Evolutionary conservation across 202 grass and related monocot species (phyloP).

Genomic region (Bolboschoenoplectus hybrid): DNA sequence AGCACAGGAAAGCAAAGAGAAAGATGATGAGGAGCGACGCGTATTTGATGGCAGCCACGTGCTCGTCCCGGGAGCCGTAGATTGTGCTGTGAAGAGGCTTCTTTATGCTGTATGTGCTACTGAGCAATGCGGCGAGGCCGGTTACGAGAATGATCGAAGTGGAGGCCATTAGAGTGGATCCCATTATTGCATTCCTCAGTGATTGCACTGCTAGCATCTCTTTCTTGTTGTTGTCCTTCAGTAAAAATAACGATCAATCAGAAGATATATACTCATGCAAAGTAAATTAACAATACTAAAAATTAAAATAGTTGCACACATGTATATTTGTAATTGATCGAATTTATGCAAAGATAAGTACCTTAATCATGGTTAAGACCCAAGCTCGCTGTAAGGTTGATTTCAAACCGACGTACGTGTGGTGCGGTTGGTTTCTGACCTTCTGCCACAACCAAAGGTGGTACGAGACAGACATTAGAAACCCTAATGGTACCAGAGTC

Average conservation of each 20-base stretch:
- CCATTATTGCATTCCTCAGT: constrained; percentile 37
- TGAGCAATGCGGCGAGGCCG: constrained; percentile 33
- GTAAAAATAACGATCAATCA: background rate
- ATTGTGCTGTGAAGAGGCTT: constrained; percentile 27
- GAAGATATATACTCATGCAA: background rate
- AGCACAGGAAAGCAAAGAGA: constrained; percentile 39
- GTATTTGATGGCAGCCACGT: constrained; percentile 29
- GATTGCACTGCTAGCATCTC: constrained; percentile 35
- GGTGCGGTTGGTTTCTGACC: constrained; percentile 14
- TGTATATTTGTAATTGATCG: background rate
- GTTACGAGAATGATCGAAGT: constrained; percentile 24
- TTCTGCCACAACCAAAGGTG: constrained; percentile 36
- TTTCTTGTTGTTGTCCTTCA: constrained; percentile 35
- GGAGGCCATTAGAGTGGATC: constrained; percentile 35
- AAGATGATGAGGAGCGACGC: constrained; percentile 31
- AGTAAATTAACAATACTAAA: background rate
- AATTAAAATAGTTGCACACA: background rate
- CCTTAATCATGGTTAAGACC: constrained; percentile 39
- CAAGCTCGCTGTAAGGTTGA: constrained; percentile 22
- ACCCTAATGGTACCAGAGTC: constrained; percentile 9
- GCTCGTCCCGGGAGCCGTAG: constrained; percentile 19
- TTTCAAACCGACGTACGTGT: constrained; percentile 26
- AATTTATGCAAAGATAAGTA: background rate
- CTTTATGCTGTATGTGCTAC: constrained; percentile 43
- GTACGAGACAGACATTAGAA: constrained; percentile 33